Percentiles rank a stretch among this genome's conserved stretches.
Conservation (phyloP, 768 basidiomycete genomes). For the Pleurotus cornucopiae region DNA sequence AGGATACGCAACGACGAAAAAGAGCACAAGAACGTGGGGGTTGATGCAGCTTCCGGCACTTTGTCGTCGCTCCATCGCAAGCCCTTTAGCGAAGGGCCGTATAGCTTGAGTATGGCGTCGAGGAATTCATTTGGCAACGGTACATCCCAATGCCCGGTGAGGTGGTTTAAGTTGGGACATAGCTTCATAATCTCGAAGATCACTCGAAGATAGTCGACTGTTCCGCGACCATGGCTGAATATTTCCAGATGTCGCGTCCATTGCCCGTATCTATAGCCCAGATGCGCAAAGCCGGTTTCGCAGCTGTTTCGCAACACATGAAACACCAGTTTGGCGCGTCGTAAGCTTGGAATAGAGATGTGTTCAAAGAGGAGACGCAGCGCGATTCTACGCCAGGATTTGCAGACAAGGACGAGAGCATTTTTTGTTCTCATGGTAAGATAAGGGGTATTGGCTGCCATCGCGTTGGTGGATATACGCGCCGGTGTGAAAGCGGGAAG, state of each 20-base stretch:
- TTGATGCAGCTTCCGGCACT: slow-evolving; percentile 13
- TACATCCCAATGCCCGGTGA: slow-evolving; percentile 43
- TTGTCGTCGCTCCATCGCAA: slow-evolving; percentile 41
- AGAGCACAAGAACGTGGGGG: slow-evolving; percentile 33
- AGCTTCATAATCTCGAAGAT: slow-evolving; percentile 39
- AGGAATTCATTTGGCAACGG: slow-evolving; percentile 40
- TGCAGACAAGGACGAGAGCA: slow-evolving; percentile 42
- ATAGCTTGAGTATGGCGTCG: slow-evolving; percentile 32
- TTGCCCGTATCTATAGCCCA: slow-evolving; percentile 30
- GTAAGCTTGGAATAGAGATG: slow-evolving; percentile 40
- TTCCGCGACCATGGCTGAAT: slow-evolving; percentile 39
- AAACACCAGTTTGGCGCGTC: slow-evolving; percentile 34
- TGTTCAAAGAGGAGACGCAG: slow-evolving; percentile 42
- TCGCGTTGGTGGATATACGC: slow-evolving; percentile 36
- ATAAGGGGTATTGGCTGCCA: slow-evolving; percentile 43
- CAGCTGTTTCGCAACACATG: slow-evolving; percentile 24
- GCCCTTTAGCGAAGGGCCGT: slow-evolving; percentile 36
- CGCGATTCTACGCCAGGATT: slow-evolving; percentile 40
- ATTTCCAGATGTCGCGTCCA: slow-evolving; percentile 48
- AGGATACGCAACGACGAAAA: slow-evolving; percentile 40
- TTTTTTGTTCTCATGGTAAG: slow-evolving; percentile 47
- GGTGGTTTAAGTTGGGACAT: slow-evolving; percentile 40
- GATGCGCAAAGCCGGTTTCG: neutral
- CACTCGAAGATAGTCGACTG: slow-evolving; percentile 33
- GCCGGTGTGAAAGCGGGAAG: slow-evolving; percentile 42